phyloP scores from a whole-genome alignment of 2,329 filamentous ascomycete genomes.

The Alternaria arbusti region DNA sequence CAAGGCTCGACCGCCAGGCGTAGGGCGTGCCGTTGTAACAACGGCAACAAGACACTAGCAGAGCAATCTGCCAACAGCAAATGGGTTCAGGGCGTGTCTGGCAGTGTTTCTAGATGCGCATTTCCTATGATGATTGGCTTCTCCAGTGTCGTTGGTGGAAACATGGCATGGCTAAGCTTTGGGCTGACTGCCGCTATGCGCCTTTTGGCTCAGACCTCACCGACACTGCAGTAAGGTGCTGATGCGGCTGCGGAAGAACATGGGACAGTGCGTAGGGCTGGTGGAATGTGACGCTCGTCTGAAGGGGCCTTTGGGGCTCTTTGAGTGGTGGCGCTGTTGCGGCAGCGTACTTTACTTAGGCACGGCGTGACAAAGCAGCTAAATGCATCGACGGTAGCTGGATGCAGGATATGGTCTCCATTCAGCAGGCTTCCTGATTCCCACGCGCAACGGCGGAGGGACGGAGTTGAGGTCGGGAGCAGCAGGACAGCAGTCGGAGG shows the following conservation, averaged over 20 bases:
- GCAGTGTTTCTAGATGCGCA: slow-evolving; percentile 5
- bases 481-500: background rate
- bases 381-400: slow-evolving; percentile 25
- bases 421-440: slow-evolving; percentile 24
- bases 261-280: slow-evolving; percentile 38
- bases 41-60: slow-evolving; percentile 5
- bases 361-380: slow-evolving; percentile 29
- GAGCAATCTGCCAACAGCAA: slow-evolving; percentile 1
- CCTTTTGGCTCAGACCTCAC: slow-evolving; percentile 23
- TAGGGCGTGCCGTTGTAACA: slow-evolving; percentile 22
- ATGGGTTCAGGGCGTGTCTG: background rate
- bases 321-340: slow-evolving; percentile 19
- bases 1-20: slow-evolving; percentile 25
- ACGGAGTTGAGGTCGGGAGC: background rate
- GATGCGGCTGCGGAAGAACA: slow-evolving; percentile 36
- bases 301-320: slow-evolving; percentile 23
- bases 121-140: slow-evolving; percentile 13
- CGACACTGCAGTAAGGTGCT: slow-evolving; percentile 37
- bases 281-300: slow-evolving; percentile 27
- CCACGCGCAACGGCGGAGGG: background rate
- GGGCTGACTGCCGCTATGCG: slow-evolving; percentile 27
- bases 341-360: slow-evolving; percentile 15
- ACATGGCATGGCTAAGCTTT: slow-evolving; percentile 29
- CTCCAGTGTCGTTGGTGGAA: background rate
- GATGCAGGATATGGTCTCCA: slow-evolving; percentile 32